Evolutionary conservation across 257 asterid species (phyloP).

Genomic region (Nyctanthes arbortristis): DNA sequence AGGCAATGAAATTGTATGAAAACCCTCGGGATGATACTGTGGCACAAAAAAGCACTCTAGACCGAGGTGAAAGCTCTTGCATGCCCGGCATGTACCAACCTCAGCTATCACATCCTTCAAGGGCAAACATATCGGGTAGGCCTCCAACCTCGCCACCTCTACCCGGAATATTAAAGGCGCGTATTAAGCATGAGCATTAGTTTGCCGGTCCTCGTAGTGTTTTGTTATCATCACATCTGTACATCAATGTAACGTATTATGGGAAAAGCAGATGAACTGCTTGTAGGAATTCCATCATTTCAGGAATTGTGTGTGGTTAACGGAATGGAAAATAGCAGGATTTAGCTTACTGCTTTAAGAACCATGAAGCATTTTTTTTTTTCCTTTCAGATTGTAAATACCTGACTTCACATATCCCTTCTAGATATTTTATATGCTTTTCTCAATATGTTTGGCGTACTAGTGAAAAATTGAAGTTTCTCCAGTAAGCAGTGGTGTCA

Average conservation of each 20-base stretch:
- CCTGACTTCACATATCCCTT: conserved; percentile 5
- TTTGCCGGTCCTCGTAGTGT: conserved; percentile 17
- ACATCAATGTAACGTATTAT: conserved; percentile 40
- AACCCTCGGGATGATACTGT: conserved; percentile 35
- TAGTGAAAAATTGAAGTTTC: background rate
- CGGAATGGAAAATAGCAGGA: conserved; percentile 12
- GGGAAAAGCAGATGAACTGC: conserved; percentile 2
- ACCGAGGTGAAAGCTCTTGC: conserved; percentile 67
- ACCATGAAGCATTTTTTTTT: background rate
- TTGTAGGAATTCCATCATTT: conserved; percentile 10
- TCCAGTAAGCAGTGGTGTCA: background rate
- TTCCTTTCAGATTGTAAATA: conserved; percentile 20
- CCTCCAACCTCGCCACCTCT: conserved; percentile 63
- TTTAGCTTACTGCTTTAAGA: conserved; percentile 8
- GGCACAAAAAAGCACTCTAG: conserved; percentile 31
- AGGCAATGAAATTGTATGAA: conserved; percentile 72
- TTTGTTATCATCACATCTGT: conserved; percentile 35
- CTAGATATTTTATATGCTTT: background rate
- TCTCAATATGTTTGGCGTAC: background rate
- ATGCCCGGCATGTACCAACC: conserved; percentile 41
- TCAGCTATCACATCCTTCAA: conserved; percentile 40
- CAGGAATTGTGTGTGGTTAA: conserved; percentile 6
- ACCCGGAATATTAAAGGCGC: conserved; percentile 80
- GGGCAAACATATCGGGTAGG: conserved; percentile 40
- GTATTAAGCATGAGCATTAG: conserved; percentile 72